Conservation (phyloP, 2,329 filamentous ascomycete genomes). For the Colletotrichum australisinense region DNA sequence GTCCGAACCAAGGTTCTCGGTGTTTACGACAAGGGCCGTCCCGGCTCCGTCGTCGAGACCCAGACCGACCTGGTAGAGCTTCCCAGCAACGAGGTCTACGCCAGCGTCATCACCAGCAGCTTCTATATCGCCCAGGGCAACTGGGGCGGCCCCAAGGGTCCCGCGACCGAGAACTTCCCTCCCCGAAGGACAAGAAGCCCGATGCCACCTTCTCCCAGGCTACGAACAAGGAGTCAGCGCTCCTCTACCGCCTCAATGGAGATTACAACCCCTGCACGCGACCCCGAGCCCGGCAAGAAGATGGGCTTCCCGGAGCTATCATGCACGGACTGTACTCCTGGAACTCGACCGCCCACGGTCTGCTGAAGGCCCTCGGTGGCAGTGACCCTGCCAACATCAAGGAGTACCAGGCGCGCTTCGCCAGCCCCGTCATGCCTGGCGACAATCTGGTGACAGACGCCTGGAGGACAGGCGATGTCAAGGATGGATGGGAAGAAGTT, state of each 20-base stretch:
- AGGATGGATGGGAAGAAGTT: slow-evolving; percentile 81
- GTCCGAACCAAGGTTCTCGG: slow-evolving; percentile 81
- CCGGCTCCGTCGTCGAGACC: slow-evolving; percentile 83
- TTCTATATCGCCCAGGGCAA: slow-evolving; percentile 84
- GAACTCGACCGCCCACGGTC: slow-evolving; percentile 80
- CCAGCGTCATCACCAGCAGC: slow-evolving; percentile 73
- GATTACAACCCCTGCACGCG: slow-evolving; percentile 94
- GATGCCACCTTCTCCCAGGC: slow-evolving; percentile 78
- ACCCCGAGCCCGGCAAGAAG: slow-evolving; percentile 83
- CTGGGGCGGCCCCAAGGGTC: slow-evolving; percentile 93
- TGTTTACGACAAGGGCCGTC: slow-evolving; percentile 90
- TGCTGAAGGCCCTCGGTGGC: slow-evolving; percentile 79
- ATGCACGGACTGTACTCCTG: slow-evolving; percentile 91
- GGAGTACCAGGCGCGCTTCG: slow-evolving; percentile 91
- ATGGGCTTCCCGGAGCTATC: slow-evolving; percentile 92
- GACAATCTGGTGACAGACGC: slow-evolving; percentile 85
- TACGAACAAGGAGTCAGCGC: slow-evolving; percentile 77
- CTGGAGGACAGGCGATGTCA: slow-evolving; percentile 79
- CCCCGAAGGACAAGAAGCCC: slow-evolving; percentile 78
- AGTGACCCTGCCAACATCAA: slow-evolving; percentile 84
- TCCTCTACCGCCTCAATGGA: slow-evolving; percentile 87
- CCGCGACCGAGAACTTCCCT: slow-evolving; percentile 81
- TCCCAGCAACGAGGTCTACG: slow-evolving; percentile 76
- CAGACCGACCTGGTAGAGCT: slow-evolving; percentile 82
- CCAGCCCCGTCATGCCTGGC: slow-evolving; percentile 84